Evolutionary conservation across 163 green algal genomes (phyloP), one percentile per base, ranked within the genome.

Genomic region (Scenedesmus sp.): DNA sequence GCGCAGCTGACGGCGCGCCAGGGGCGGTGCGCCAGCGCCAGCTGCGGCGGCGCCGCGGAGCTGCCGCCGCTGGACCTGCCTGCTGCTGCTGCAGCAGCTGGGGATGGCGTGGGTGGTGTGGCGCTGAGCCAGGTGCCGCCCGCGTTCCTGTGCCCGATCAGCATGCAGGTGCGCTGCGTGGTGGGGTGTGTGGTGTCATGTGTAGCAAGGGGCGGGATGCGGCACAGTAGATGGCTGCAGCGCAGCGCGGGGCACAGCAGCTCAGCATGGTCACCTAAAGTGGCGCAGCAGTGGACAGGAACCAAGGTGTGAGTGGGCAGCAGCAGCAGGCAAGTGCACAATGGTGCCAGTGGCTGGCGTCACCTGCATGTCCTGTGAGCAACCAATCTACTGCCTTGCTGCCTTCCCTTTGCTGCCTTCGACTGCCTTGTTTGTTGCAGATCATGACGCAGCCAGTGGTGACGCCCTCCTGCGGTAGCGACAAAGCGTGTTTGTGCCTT

Each of bases 361-460:
- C 34, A 46, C 34, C 34, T 46, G 34, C 34, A 46, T 46, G 34
- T 46, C 34, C 34, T 46, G 34, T 46, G 34, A 46, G 34, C 34
- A 46, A 46, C 34, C 34, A 46, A 46, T 46, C 34, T 46, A 46
- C 34, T 46, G 34, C 34, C 34, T 46, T 46, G 34, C 34, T 46
- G 34, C 34, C 34, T 12, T 12, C 62, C 62, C 10, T 70, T 70
- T 12, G 10, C 62, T 70, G 34, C 34, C 34, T 46, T 70, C 62
- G 34, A 46, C 34, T 46, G 34, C 34, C 34, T 46, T 46, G 34
- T 46, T 46, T 46, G 34, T 46, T 70, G 12, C 62, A 70, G 82
- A 73, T 95, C 59, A 95, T 95, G 93, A 92, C 89, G 52, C 70
- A 95, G 62, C 93, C 93, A 3, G 93, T 94, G 5, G 93, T 95